Evolutionary conservation across 2,329 filamentous ascomycete genomes (phyloP), one percentile per base, ranked within the genome.

Genomic region (Cryphonectria nitschkei): DNA sequence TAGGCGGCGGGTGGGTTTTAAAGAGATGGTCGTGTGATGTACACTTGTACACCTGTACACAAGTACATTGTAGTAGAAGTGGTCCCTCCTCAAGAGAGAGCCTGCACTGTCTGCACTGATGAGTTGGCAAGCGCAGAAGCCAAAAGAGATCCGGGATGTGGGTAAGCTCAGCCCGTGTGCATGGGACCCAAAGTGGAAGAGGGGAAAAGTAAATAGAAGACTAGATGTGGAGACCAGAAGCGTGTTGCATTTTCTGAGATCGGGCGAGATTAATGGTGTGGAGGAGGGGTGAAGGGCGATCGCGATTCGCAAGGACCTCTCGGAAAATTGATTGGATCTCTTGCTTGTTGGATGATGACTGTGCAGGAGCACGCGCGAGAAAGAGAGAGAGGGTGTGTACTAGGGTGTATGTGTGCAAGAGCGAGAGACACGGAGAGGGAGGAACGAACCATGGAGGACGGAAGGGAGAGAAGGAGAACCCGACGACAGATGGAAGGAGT

Each of bases 121-220:
- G 63, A 43, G 63, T 52, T 65, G 63, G 63, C 63, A 65, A 50
- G 61, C 61, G 39, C 61, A 65, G 63, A 65, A 43, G 61, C n/a
- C 58, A 37, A n/a, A 22, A 7, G 16, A 43, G 61, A 29, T 46
- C n/a, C 26, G 54, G 54, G 54, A 29, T 58, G 46, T 50, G 46
- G 46, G 46, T 50, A 50, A n/a, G 46, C 43, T 16, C 43, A 46
- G 43, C 46, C 41, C 41, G 19, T 19, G 19, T 50, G 46, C 46
- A 50, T 50, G 46, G 22, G 46, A n/a, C 46, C 46, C 46, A 50
- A 65, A 65, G 63, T 65, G 63, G 63, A 65, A 65, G 32, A 65
- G 52, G 16, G 13, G 29, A 32, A 9, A n/a, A 50, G 41, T 16
- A 5, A 43, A 43, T 16, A 43, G 22, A 3, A 50, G 46, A n/a